phyloP scores from a whole-genome alignment of 202 grass and related monocot species.

The Setaria viridis region DNA sequence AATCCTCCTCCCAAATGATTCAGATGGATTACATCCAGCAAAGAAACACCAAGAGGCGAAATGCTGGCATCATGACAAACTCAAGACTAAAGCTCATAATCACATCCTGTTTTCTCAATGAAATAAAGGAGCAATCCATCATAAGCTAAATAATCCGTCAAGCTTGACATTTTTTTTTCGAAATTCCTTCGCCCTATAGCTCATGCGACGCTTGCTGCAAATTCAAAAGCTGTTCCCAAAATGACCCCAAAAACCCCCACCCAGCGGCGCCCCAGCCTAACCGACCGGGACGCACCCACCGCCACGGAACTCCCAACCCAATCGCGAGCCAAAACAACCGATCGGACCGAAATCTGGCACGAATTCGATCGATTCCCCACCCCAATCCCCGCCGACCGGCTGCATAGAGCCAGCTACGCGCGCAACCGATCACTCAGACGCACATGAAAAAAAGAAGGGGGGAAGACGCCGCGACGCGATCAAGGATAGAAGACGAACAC shows the following conservation, averaged over 20 bases:
- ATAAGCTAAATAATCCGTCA: background rate
- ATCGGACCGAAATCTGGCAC: background rate
- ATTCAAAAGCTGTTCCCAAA: background rate
- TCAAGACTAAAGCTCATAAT: background rate
- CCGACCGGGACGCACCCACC: background rate
- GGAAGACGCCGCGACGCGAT: background rate
- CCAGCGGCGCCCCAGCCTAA: background rate
- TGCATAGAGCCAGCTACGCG: background rate
- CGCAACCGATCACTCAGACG: background rate
- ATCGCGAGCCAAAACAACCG: background rate
- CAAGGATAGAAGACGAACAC: background rate
- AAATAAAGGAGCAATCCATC: too few species aligned
- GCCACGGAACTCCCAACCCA: background rate
- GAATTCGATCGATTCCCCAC: slow-evolving; percentile 3
- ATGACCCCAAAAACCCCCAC: background rate
- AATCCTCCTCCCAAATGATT: background rate
- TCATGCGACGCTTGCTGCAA: background rate
- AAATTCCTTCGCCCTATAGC: background rate
- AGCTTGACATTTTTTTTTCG: background rate
- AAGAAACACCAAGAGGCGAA: background rate
- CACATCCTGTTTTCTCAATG: background rate
- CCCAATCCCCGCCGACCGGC: background rate
- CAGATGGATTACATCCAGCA: background rate
- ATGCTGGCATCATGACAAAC: background rate
- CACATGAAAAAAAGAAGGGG: background rate